Conservation (phyloP, 768 basidiomycete genomes). For the Mycena amicta region DNA sequence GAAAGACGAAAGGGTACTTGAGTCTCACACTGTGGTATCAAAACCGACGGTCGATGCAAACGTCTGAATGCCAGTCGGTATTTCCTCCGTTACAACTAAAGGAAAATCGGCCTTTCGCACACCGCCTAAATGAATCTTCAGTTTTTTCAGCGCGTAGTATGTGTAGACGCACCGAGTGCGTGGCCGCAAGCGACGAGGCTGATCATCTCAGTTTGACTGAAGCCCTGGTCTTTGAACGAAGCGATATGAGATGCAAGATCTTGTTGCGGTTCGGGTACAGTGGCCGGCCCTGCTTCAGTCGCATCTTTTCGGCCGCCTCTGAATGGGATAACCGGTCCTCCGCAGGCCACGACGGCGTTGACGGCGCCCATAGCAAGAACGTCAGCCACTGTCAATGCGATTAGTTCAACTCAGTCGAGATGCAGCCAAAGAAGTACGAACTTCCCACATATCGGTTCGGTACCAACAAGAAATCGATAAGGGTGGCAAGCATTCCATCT, state of each 20-base stretch:
- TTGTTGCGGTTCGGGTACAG: too few species aligned
- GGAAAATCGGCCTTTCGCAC: constrained; percentile 17
- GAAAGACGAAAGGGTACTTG: too few species aligned
- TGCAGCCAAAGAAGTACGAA: not conserved
- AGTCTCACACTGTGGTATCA: not conserved
- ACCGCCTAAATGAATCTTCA: constrained; percentile 15
- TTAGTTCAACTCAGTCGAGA: not conserved
- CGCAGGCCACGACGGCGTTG: constrained; percentile 15
- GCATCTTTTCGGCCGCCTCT: too few species aligned
- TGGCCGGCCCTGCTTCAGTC: too few species aligned
- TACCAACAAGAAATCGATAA: not conserved
- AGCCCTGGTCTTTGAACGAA: too few species aligned
- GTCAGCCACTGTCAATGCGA: constrained; percentile 21
- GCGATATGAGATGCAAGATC: too few species aligned
- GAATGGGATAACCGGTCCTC: constrained; percentile 25
- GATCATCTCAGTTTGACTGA: too few species aligned
- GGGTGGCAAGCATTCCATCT: not conserved
- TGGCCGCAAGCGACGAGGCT: too few species aligned
- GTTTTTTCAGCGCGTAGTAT: too few species aligned
- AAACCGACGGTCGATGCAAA: not conserved
- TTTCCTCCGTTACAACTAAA: not conserved
- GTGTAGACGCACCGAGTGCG: constrained; percentile 21
- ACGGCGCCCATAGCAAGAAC: constrained; percentile 20
- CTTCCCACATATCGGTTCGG: constrained; percentile 12
- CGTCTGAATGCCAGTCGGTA: not conserved